A percentile compares a stretch with the other conserved stretches of the same genome.
These are phyloP conservation scores for Globisporangium mamillatum DNA, from an alignment of 352 stramenopile genomes.

Conservation along the genomic window DNA sequence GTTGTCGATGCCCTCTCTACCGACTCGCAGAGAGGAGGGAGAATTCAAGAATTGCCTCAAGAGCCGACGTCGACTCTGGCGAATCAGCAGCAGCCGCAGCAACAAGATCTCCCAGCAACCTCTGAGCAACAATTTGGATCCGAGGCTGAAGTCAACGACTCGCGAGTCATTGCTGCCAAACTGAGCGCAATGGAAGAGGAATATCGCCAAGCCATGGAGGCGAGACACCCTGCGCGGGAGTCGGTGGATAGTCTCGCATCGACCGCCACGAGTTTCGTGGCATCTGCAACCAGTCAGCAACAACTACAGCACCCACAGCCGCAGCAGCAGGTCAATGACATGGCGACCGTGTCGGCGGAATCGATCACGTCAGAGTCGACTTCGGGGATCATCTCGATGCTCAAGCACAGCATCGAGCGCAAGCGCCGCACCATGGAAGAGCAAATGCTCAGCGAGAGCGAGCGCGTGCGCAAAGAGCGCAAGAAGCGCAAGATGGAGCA, in stretches of 20 bases:
- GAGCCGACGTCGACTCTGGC: neutral
- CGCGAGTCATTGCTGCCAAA: constrained; percentile 26
- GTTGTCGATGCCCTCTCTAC: neutral
- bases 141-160: neutral
- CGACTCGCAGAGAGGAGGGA: neutral
- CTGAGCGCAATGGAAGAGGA: constrained; percentile 47
- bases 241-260: constrained; percentile 1
- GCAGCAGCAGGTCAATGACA: neutral
- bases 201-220: constrained; percentile 25
- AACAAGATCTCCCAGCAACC: neutral
- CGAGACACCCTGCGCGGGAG: constrained; percentile 8
- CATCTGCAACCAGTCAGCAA: constrained; percentile 1
- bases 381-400: constrained; percentile 42
- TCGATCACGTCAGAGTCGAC: constrained; percentile 20
- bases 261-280: neutral
- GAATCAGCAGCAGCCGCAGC: neutral
- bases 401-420: constrained; percentile 53
- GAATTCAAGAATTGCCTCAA: neutral
- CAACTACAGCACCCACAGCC: neutral
- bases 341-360: neutral
- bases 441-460: constrained; percentile 49
- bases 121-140: neutral
- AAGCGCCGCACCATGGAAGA: constrained; percentile 46
- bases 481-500: constrained; percentile 68
- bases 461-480: constrained; percentile 49